Evolutionary conservation across 1,284 basidiomycete genomes (phyloP).

Genomic region (Ganoderma resinaceum): DNA sequence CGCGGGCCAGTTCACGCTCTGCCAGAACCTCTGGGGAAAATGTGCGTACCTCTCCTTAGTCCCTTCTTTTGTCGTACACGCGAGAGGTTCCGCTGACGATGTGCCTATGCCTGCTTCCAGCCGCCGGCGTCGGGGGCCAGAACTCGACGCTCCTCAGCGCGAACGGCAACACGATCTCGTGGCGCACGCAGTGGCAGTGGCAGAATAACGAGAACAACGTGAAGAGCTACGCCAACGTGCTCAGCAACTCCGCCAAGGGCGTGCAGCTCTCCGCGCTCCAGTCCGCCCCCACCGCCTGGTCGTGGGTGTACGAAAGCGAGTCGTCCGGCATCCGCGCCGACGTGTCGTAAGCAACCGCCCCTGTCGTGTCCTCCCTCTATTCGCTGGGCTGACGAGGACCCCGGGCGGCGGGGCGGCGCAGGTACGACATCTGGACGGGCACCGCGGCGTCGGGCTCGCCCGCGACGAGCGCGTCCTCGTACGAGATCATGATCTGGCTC

Average conservation of each 20-base stretch:
- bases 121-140: slow-evolving; percentile 56
- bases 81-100: background rate
- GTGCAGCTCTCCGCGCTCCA: slow-evolving; percentile 52
- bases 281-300: slow-evolving; percentile 57
- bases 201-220: slow-evolving; percentile 58
- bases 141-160: slow-evolving; percentile 54
- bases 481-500: slow-evolving; percentile 71
- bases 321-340: slow-evolving; percentile 59
- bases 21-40: slow-evolving; percentile 64
- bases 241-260: slow-evolving; percentile 53
- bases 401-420: slow-evolving; percentile 26
- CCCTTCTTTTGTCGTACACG: slow-evolving; percentile 1
- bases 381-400: no score
- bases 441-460: slow-evolving; percentile 49
- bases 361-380: background rate
- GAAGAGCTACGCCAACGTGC: slow-evolving; percentile 61
- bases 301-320: slow-evolving; percentile 54
- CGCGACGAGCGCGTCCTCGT: slow-evolving; percentile 56
- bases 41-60: slow-evolving; percentile 38
- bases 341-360: slow-evolving; percentile 50
- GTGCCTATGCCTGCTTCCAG: slow-evolving; percentile 28
- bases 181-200: slow-evolving; percentile 66
- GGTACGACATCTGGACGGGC: slow-evolving; percentile 66
- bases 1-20: slow-evolving; percentile 56
- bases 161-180: slow-evolving; percentile 51